Evolutionary conservation across 139 green algal species (phyloP).

Genomic region (Coccomyxa sp.): DNA sequence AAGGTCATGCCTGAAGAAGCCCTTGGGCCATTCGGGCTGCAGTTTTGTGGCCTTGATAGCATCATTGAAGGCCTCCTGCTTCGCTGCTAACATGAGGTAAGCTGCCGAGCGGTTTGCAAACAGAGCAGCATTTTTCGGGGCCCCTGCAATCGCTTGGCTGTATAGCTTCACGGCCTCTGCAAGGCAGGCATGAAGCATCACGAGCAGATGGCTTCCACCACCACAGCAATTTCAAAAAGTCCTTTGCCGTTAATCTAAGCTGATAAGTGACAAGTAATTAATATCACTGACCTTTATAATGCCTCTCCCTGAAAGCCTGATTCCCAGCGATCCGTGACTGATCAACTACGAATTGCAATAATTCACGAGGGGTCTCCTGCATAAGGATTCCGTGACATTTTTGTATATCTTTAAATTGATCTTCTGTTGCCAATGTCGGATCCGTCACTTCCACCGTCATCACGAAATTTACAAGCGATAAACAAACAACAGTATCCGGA

Average conservation of each 20-base stretch:
- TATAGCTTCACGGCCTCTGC: slow-evolving; percentile 45
- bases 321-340: not conserved
- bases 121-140: slow-evolving; percentile 20
- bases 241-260: not conserved
- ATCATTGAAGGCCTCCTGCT: slow-evolving; percentile 35
- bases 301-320: not conserved
- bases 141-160: slow-evolving; percentile 43
- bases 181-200: not conserved
- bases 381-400: no score
- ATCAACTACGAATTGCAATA: not conserved
- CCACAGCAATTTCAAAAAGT: not conserved
- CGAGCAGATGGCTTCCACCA: not conserved
- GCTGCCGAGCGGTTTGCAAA: slow-evolving; percentile 44
- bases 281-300: not conserved
- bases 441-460: no score
- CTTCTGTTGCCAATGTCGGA: no score
- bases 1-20: slow-evolving; percentile 31
- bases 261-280: not conserved
- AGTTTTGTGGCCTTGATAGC: slow-evolving; percentile 22
- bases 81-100: slow-evolving; percentile 26
- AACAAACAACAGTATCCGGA: no score
- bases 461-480: no score
- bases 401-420: no score
- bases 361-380: no score
- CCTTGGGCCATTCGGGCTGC: slow-evolving; percentile 38